Conservation (phyloP, 2,329 filamentous ascomycete genomes). For the Neospermospora avenae region DNA sequence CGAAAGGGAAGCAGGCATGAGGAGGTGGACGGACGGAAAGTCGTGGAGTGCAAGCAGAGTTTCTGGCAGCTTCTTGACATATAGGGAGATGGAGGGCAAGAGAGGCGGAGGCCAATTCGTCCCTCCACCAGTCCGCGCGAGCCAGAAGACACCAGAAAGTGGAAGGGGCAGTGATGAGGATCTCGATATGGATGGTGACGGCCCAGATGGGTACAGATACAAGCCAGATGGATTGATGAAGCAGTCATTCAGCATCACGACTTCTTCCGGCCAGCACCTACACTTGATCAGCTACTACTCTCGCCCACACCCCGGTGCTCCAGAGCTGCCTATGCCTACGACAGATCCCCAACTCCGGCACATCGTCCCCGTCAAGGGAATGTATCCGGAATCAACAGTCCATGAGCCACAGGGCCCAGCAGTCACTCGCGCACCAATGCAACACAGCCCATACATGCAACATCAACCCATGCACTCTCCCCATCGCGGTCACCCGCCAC, state of each 20-base stretch:
- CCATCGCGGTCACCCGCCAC: conserved; percentile 37
- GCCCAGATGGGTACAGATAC: conserved; percentile 86
- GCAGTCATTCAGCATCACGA: conserved; percentile 99
- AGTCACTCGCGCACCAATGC: conserved; percentile 72
- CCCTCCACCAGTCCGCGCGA: conserved; percentile 50
- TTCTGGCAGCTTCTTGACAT: conserved; percentile 95
- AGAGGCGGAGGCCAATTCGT: conserved; percentile 73
- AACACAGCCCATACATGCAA: conserved; percentile 43
- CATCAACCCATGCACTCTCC: conserved; percentile 40
- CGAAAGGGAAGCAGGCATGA: conserved; percentile 96
- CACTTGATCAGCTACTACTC: conserved; percentile 98
- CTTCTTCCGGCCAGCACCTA: conserved; percentile 82
- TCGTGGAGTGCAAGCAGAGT: conserved; percentile 98
- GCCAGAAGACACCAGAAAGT: conserved; percentile 77
- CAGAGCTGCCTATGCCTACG: conserved; percentile 76
- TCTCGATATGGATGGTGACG: conserved; percentile 65
- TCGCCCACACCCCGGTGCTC: conserved; percentile 68
- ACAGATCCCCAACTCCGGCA: conserved; percentile 75
- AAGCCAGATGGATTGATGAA: conserved; percentile 98
- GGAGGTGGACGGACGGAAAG: conserved; percentile 97
- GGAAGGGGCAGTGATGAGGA: conserved; percentile 79
- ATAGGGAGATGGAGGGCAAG: conserved; percentile 98
- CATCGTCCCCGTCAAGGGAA: conserved; percentile 85
- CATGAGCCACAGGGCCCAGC: conserved; percentile 81
- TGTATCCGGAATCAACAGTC: conserved; percentile 95